These are phyloP conservation scores for Hemileccinum rubropunctum DNA, from an alignment of 768 basidiomycete genomes.

Conservation along the genomic window DNA sequence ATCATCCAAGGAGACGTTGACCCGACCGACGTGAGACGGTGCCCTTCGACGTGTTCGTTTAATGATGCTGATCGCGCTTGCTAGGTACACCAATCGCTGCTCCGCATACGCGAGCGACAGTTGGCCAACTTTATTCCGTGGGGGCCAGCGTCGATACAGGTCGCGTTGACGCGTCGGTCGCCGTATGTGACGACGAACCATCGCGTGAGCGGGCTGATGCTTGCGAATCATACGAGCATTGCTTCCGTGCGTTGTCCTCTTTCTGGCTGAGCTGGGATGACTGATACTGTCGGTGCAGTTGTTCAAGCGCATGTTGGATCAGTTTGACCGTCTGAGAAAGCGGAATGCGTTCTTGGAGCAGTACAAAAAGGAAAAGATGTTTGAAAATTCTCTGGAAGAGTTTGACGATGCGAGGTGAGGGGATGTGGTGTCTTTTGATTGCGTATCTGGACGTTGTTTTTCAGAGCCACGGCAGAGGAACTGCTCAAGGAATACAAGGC, in stretches of 20 bases:
- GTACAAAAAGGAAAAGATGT: slow-evolving; percentile 97
- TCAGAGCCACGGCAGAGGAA: slow-evolving; percentile 81
- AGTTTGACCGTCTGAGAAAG: slow-evolving; percentile 84
- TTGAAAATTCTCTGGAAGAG: slow-evolving; percentile 89
- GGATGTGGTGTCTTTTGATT: background rate
- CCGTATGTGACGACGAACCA: slow-evolving; percentile 88
- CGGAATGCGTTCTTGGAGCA: slow-evolving; percentile 95
- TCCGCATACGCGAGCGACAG: slow-evolving; percentile 94
- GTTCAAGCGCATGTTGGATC: slow-evolving; percentile 94
- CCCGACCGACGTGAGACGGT: slow-evolving; percentile 76
- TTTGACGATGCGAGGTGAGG: slow-evolving; percentile 94
- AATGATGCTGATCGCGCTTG: background rate
- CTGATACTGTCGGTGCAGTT: slow-evolving; percentile 45
- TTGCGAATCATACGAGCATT: slow-evolving; percentile 99
- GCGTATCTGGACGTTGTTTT: background rate
- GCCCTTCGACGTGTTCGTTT: background rate
- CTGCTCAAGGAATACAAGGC: slow-evolving; percentile 93
- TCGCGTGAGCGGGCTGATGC: slow-evolving; percentile 96
- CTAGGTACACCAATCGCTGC: slow-evolving; percentile 94
- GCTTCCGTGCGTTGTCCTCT: slow-evolving; percentile 66
- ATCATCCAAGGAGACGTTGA: slow-evolving; percentile 99
- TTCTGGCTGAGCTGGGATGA: background rate
- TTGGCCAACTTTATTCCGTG: slow-evolving; percentile 98
- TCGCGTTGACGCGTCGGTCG: slow-evolving; percentile 87
- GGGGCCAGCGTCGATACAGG: slow-evolving; percentile 98